Conservation (phyloP, 2,329 filamentous ascomycete species). For the Fusarium mangiferae region DNA sequence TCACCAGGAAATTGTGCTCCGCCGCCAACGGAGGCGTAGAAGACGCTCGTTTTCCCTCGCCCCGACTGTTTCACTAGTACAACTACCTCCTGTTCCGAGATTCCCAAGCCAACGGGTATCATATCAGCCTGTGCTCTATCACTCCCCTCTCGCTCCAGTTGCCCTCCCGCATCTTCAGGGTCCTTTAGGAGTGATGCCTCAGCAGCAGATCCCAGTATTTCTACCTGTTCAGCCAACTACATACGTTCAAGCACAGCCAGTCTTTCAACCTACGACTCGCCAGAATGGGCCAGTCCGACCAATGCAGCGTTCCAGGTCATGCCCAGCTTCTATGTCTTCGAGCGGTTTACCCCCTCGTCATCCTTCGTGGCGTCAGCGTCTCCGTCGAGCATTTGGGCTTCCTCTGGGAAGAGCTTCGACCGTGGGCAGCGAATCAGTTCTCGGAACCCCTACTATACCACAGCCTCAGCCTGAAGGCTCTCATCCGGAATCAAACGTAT, state of each 20-base stretch:
- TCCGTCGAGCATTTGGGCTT: slow-evolving; percentile 43
- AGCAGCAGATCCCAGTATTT: slow-evolving; percentile 7
- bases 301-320: not conserved
- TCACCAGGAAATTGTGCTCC: slow-evolving; percentile 23
- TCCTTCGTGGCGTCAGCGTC: slow-evolving; percentile 43
- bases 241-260: not conserved
- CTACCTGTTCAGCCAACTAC: not conserved
- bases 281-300: not conserved
- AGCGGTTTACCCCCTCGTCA: slow-evolving; percentile 21
- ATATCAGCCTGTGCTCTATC: slow-evolving; percentile 35
- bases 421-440: slow-evolving; percentile 43
- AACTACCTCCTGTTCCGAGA: slow-evolving; percentile 31
- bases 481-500: not conserved
- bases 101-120: slow-evolving; percentile 11
- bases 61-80: slow-evolving; percentile 8
- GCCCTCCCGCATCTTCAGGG: not conserved
- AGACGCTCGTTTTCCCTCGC: not conserved
- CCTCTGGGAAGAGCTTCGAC: slow-evolving; percentile 51
- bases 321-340: not conserved
- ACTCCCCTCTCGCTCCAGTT: not conserved
- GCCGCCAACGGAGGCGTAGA: slow-evolving; percentile 7
- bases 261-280: not conserved
- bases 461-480: not conserved
- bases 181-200: not conserved
- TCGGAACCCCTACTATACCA: slow-evolving; percentile 18